Evolutionary conservation across 116 monocot species (phyloP).

Genomic region (Dioscorea cayenensis): DNA sequence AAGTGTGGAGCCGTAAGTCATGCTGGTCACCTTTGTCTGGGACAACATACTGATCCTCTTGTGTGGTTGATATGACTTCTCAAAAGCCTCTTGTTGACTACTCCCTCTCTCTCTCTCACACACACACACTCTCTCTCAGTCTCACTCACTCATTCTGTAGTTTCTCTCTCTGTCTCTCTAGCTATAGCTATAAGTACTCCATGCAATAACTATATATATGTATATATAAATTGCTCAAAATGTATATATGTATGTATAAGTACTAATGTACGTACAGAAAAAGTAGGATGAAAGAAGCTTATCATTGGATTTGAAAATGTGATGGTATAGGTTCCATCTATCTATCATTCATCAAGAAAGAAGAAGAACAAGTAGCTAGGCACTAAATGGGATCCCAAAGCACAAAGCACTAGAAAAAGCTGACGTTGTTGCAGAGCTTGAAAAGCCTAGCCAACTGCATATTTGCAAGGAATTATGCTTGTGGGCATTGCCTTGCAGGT

Average conservation of each 20-base stretch:
- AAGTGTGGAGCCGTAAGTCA: background rate
- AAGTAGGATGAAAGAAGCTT: slow-evolving; percentile 14
- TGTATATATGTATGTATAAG: background rate
- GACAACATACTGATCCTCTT: background rate
- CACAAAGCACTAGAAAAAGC: slow-evolving; percentile 21
- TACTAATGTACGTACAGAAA: background rate
- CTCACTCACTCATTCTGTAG: no score
- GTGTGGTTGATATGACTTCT: slow-evolving; percentile 3
- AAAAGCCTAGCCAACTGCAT: slow-evolving; percentile 24
- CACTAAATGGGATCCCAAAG: slow-evolving; percentile 15
- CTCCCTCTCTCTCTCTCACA: slow-evolving; percentile 3
- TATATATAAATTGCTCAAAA: background rate
- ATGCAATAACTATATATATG: background rate
- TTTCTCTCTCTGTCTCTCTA: background rate
- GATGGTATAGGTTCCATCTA: slow-evolving; percentile 26
- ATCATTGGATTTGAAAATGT: slow-evolving; percentile 47
- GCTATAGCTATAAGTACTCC: background rate
- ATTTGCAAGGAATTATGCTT: slow-evolving; percentile 3
- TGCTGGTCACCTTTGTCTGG: background rate
- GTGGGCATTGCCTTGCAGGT: slow-evolving; percentile 1
- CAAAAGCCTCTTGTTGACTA: background rate
- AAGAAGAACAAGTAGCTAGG: background rate
- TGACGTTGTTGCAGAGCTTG: slow-evolving; percentile 14
- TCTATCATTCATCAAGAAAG: slow-evolving; percentile 32
- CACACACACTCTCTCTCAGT: no score